A percentile compares a stretch with the other conserved stretches of the same genome.
phyloP scores from a whole-genome alignment of 257 asterid species.

The Thymus quinquecostatus region DNA sequence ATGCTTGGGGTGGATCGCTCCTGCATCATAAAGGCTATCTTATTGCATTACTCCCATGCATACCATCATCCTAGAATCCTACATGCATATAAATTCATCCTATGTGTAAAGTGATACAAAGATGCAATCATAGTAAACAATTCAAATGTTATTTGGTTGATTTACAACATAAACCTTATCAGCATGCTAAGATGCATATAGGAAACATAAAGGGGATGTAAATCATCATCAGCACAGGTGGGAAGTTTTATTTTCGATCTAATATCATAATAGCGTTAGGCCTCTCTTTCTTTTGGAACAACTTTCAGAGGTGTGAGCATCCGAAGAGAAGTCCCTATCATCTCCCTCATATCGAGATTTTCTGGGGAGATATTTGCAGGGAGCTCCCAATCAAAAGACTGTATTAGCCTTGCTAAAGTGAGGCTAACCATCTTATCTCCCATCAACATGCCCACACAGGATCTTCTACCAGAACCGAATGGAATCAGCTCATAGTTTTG shows the following conservation, averaged over 20 bases:
- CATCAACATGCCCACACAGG: conserved; percentile 51
- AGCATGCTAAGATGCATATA: conserved; percentile 1
- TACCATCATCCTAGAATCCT: background rate
- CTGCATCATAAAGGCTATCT: too few relatives aligned
- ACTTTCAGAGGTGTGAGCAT: conserved; percentile 50
- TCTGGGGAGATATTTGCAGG: conserved; percentile 29
- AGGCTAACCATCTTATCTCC: conserved; percentile 50
- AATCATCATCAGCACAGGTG: background rate
- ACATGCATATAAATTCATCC: background rate
- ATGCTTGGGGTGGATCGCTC: background rate
- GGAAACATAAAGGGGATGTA: conserved; percentile 6
- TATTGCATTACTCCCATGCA: background rate
- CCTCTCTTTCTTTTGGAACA: conserved; percentile 18
- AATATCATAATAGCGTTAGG: background rate
- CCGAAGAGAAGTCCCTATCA: conserved; percentile 36
- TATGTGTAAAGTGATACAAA: background rate
- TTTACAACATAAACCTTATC: background rate
- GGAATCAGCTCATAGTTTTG: conserved; percentile 50
- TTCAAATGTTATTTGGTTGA: background rate
- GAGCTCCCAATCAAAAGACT: conserved; percentile 53
- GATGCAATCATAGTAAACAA: background rate
- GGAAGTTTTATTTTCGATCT: background rate
- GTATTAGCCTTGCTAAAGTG: conserved; percentile 47
- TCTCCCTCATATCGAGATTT: conserved; percentile 44
- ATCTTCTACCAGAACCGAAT: conserved; percentile 56